Base-by-base conservation (phyloP, 1,284 basidiomycete genomes). In the Gastroboletus turbinatus region DNA sequence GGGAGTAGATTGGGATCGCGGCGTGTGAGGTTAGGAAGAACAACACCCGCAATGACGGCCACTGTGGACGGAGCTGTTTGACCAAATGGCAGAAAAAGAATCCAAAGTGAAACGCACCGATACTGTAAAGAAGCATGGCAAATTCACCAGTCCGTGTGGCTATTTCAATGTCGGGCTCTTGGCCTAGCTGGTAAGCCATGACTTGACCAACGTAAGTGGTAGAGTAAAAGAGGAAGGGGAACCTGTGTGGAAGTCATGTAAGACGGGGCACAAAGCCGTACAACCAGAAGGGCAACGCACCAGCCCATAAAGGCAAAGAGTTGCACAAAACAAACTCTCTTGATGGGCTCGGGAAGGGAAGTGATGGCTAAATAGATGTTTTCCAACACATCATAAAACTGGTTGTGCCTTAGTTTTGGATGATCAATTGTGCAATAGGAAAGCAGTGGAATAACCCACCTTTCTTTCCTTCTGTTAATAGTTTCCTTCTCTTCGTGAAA, bases 141-240 rank as follows among this genome's bases (percentile, higher is more conserved):
- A 94, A 82, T 66, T 92, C 92, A 45, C 96, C 96, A 7, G 80
- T 88, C 29, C 94, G 82, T 0, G 92, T 96, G 0, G 96, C 95
- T 29, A 83, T 64, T 46, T 95, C 92, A 25, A 82, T 78, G 67
- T 93, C 82, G 8, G 94, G 92, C 58, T 92, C 90, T 55, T 74
- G 66, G 10, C 79, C 79, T 1, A 83, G 72, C 67, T 96, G 87
- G 52, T 86, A 79, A 3, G 92, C 91, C 91, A 96, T 93, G 25
- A 96, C 81, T 73, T 96, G 92, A 7, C 92, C 89, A 56, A 97
- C 82, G 67, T 95, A 98, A 2, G 93, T 95, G 1, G 95, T 97
- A 17, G 92, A 85, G 69, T 96, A 97, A 75, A 97, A 97, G 35
- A 98, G 77, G 76, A 96, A 96, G 0, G 94, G 94, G 69, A 96